A percentile compares a stretch with the other conserved stretches of the same genome.
Evolutionary conservation across 2,329 filamentous ascomycete species (phyloP).

Genomic region (Scedosporium dehoogii): DNA sequence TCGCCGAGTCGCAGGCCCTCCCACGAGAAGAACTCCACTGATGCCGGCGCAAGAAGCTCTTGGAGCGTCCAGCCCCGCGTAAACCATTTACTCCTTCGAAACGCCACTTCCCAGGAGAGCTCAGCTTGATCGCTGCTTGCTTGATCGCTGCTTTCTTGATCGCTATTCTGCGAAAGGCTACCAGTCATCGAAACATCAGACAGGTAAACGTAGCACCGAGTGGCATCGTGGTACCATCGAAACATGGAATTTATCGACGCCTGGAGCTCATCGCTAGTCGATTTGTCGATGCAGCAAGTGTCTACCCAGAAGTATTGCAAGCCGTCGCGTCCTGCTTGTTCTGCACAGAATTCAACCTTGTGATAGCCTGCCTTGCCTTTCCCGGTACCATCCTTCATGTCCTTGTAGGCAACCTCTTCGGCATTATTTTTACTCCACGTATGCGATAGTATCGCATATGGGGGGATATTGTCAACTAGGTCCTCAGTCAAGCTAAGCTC

Average conservation of each 20-base stretch:
- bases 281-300: constrained; percentile 13
- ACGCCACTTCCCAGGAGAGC: neutral
- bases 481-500: neutral
- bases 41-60: constrained; percentile 14
- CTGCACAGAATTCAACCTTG: constrained; percentile 11
- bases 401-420: constrained; percentile 10
- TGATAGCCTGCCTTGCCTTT: neutral
- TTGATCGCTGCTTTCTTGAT: too few relatives aligned
- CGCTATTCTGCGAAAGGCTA: constrained; percentile 6
- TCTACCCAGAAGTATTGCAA: constrained; percentile 12
- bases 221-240: too few relatives aligned
- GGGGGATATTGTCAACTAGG: constrained; percentile 11
- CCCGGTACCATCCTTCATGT: constrained; percentile 5
- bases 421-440: constrained; percentile 13
- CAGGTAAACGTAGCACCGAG: too few relatives aligned
- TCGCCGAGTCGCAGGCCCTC: constrained; percentile 13
- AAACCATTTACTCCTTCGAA: constrained; percentile 8
- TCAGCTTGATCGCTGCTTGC: too few relatives aligned
- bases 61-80: constrained; percentile 9
- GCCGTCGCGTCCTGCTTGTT: constrained; percentile 7
- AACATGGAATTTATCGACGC: constrained; percentile 12
- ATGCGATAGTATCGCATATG: constrained; percentile 14
- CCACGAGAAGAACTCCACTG: constrained; percentile 15
- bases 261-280: constrained; percentile 7
- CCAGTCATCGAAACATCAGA: constrained; percentile 14